Evolutionary conservation across 2,329 filamentous ascomycete species (phyloP).

Genomic region (Endocalyx cinctus): DNA sequence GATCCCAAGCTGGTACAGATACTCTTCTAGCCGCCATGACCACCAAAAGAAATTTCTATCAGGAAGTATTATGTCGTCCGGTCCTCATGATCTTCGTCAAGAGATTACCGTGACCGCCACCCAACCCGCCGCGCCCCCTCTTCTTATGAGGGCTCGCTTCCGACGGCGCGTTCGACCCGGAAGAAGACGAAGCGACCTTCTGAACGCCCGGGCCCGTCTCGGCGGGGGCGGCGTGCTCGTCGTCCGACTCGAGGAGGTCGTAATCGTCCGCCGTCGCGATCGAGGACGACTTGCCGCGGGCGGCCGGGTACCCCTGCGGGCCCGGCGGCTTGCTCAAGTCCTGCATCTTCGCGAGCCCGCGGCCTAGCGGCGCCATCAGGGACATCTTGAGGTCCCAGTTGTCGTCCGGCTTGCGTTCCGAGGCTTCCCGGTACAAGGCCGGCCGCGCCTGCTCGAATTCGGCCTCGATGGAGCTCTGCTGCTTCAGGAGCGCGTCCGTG

Average conservation of each 20-base stretch:
- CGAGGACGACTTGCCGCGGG: slow-evolving; percentile 10
- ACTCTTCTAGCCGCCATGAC: no score
- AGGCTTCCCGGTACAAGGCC: slow-evolving; percentile 40
- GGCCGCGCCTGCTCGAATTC: slow-evolving; percentile 44
- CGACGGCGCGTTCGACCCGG: slow-evolving; percentile 5
- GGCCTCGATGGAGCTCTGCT: slow-evolving; percentile 44
- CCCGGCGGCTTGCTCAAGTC: slow-evolving; percentile 10
- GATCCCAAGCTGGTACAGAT: no score
- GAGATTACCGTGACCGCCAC: slow-evolving; percentile 13
- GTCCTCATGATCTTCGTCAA: slow-evolving; percentile 11
- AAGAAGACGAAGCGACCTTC: slow-evolving; percentile 1
- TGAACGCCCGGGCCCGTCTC: neutral
- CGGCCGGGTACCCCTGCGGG: slow-evolving; percentile 8
- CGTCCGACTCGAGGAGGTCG: slow-evolving; percentile 20
- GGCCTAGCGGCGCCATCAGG: slow-evolving; percentile 44
- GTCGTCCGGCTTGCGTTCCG: slow-evolving; percentile 30
- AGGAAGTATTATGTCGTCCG: slow-evolving; percentile 5
- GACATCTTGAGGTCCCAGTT: slow-evolving; percentile 42
- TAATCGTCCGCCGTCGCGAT: slow-evolving; percentile 14
- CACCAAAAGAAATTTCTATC: no score
- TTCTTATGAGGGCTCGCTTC: slow-evolving; percentile 7
- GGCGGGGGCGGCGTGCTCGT: slow-evolving; percentile 12
- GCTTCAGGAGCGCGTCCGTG: slow-evolving; percentile 34
- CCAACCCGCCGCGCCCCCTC: slow-evolving; percentile 11
- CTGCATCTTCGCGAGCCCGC: slow-evolving; percentile 41